A percentile compares a stretch with the other conserved stretches of the same genome.
Conservation (phyloP, 768 basidiomycete genomes). For the Inosperma sp. region DNA sequence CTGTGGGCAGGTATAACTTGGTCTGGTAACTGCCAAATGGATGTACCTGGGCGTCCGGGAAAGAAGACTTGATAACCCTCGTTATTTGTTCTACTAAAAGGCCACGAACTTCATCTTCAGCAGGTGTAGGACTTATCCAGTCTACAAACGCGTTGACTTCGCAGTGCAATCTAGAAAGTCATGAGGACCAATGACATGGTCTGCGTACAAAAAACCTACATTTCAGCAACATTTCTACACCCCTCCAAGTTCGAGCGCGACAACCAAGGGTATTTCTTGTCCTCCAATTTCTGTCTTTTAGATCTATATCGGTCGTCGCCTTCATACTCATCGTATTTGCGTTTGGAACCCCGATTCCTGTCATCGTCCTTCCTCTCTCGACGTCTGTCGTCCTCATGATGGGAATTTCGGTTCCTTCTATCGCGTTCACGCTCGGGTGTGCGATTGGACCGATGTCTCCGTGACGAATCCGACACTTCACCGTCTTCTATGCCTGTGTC, state of each 20-base stretch:
- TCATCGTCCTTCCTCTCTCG: slow-evolving; percentile 12
- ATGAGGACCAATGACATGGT: slow-evolving; percentile 11
- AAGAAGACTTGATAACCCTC: slow-evolving; percentile 54
- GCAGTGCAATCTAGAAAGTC: slow-evolving; percentile 66
- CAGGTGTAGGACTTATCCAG: slow-evolving; percentile 82
- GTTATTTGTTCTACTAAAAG: slow-evolving; percentile 69
- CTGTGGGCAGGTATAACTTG: slow-evolving; percentile 86
- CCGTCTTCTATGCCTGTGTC: not conserved
- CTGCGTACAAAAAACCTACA: slow-evolving; percentile 48
- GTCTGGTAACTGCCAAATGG: slow-evolving; percentile 95
- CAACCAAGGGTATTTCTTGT: slow-evolving; percentile 69
- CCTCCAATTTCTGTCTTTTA: slow-evolving; percentile 50
- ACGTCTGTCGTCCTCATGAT: slow-evolving; percentile 20
- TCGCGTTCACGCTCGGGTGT: slow-evolving; percentile 38
- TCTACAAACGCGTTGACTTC: slow-evolving; percentile 83
- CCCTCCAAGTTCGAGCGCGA: slow-evolving; percentile 62
- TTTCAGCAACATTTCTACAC: slow-evolving; percentile 75
- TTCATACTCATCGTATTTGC: slow-evolving; percentile 45
- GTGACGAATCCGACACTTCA: slow-evolving; percentile 1
- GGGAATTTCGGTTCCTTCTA: slow-evolving; percentile 27
- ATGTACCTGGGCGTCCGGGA: slow-evolving; percentile 74
- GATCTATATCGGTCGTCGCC: slow-evolving; percentile 36
- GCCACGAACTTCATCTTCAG: slow-evolving; percentile 81
- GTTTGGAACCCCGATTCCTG: slow-evolving; percentile 32
- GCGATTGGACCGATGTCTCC: not conserved